A percentile compares a stretch with the other conserved stretches of the same genome.
Conservation (phyloP, 139 green algal species). For the Asterochloris sp. region DNA sequence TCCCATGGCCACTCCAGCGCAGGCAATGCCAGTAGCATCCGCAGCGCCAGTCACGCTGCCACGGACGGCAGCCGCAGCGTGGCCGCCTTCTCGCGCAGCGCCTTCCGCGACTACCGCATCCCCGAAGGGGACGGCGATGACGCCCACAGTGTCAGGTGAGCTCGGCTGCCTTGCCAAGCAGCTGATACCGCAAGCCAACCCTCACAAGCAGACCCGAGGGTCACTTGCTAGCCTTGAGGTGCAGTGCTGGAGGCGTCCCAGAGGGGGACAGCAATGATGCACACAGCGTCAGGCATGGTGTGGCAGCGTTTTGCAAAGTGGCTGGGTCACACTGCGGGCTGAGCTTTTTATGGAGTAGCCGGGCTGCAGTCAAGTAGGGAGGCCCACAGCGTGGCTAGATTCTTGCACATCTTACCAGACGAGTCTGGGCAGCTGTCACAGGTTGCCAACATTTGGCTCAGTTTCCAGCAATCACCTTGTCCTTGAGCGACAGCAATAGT, state of each 20-base stretch:
- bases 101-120: neutral
- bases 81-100: neutral
- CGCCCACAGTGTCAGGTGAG: too few species aligned
- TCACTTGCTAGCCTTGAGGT: neutral
- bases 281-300: neutral
- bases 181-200: too few species aligned
- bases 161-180: too few species aligned
- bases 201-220: too few species aligned
- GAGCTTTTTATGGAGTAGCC: neutral
- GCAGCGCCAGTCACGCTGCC: slow-evolving; percentile 14
- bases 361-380: neutral
- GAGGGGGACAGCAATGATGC: slow-evolving; percentile 14
- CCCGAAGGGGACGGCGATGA: too few species aligned
- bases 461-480: neutral
- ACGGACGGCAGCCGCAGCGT: slow-evolving; percentile 18
- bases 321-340: neutral
- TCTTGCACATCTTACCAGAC: neutral
- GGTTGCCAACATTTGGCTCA: neutral
- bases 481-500: too few species aligned
- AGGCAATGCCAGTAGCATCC: slow-evolving; percentile 6
- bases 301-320: neutral
- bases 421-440: neutral
- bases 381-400: neutral
- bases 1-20: neutral
- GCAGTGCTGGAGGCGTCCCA: slow-evolving; percentile 2